phyloP scores from a whole-genome alignment of 225 moss, liverwort and hornwort species.

The Pseudoscleropodium purum region DNA sequence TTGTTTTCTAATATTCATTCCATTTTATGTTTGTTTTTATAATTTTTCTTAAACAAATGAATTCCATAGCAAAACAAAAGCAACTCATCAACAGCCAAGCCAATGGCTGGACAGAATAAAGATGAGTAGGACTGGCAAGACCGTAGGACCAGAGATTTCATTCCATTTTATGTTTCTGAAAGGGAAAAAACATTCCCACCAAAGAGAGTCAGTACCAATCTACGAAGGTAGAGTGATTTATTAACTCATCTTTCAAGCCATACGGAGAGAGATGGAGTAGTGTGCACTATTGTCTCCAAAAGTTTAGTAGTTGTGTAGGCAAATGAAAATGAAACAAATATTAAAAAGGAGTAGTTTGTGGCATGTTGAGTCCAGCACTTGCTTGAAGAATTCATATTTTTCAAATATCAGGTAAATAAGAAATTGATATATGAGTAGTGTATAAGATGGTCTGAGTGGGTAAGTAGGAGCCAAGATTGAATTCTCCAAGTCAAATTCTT shows the following conservation, averaged over 20 bases:
- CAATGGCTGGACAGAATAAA: too few relatives aligned
- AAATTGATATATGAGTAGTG: rapidly evolving
- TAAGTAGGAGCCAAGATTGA: too few relatives aligned
- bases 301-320: not conserved
- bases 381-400: not conserved
- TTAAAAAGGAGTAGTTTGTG: too few relatives aligned
- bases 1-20: not conserved
- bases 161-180: too few relatives aligned
- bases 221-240: not conserved
- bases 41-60: too few relatives aligned
- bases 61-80: too few relatives aligned
- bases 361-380: not conserved
- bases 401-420: not conserved
- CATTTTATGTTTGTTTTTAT: too few relatives aligned
- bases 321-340: not conserved
- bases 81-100: too few relatives aligned
- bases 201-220: not conserved
- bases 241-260: not conserved
- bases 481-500: too few relatives aligned
- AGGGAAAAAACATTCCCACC: not conserved
- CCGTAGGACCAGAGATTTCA: not conserved
- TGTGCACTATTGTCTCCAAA: too few relatives aligned
- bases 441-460: rapidly evolving
- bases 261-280: not conserved
- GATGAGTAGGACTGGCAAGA: too few relatives aligned